These are phyloP conservation scores for Corymbia calophylla DNA, from an alignment of 441 rosid genomes.

Conservation along the genomic window DNA sequence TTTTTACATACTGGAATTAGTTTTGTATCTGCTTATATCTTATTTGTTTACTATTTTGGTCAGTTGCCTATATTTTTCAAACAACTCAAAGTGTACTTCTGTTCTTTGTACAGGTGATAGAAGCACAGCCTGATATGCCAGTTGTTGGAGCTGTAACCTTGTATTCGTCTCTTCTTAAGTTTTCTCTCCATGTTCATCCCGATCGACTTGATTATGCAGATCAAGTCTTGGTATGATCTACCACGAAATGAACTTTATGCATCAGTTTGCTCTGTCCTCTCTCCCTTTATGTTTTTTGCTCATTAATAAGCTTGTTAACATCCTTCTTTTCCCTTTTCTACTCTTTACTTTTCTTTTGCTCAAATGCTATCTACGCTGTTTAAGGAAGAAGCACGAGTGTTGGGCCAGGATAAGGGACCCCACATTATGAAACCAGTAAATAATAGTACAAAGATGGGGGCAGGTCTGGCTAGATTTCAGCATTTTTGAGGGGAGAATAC, in stretches of 20 bases:
- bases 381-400: neutral
- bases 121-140: constrained; percentile 95
- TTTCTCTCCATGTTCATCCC: constrained; percentile 96
- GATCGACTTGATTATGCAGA: constrained; percentile 98
- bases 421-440: neutral
- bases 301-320: neutral
- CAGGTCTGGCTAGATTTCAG: neutral
- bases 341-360: neutral
- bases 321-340: neutral
- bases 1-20: neutral
- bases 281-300: neutral
- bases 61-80: neutral
- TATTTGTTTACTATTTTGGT: neutral
- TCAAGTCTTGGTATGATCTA: constrained; percentile 82
- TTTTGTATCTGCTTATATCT: neutral
- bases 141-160: constrained; percentile 85
- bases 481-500: neutral
- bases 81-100: neutral
- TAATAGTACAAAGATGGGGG: neutral
- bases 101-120: constrained; percentile 70
- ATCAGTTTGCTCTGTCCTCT: neutral
- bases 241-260: constrained; percentile 1
- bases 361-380: neutral
- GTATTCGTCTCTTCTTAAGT: constrained; percentile 94
- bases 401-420: neutral